Conservation (phyloP, 305 asterid genomes). For the Fraxinus xanthoxyloides region DNA sequence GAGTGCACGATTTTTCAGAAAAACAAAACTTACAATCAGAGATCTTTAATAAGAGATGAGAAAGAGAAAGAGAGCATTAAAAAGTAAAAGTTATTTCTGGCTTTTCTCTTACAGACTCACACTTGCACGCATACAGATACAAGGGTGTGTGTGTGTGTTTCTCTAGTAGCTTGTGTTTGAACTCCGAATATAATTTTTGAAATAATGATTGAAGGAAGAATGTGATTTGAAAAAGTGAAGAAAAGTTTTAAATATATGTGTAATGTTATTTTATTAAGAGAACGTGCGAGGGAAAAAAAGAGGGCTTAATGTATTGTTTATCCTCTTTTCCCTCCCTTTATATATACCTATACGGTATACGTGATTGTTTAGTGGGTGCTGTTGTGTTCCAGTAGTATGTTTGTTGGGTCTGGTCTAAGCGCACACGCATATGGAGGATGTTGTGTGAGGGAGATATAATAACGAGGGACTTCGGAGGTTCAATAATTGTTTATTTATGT, state of each 20-base stretch:
- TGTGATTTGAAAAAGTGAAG: too few species aligned
- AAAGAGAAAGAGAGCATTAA: conserved; percentile 34
- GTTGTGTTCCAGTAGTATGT: neutral
- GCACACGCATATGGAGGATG: neutral
- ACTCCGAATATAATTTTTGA: too few species aligned
- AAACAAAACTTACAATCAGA: conserved; percentile 22
- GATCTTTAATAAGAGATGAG: conserved; percentile 14
- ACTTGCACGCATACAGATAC: conserved; percentile 31
- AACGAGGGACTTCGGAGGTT: neutral
- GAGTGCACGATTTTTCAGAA: conserved; percentile 45
- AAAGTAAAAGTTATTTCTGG: conserved; percentile 55
- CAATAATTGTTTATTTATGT: conserved; percentile 16
- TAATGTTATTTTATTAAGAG: too few species aligned
- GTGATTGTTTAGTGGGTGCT: neutral
- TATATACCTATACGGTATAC: too few species aligned
- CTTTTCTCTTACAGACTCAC: conserved; percentile 19
- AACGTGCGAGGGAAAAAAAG: too few species aligned
- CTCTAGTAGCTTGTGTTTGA: accelerated
- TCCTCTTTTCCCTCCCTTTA: neutral
- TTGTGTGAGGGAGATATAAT: neutral
- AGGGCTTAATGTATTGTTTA: neutral
- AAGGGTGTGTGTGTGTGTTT: conserved; percentile 31
- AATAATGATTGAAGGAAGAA: too few species aligned
- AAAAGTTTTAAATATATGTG: too few species aligned
- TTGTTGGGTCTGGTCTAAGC: neutral